phyloP scores from a whole-genome alignment of 129 eudicot species.

The Pseudognaphalium luteoalbum region DNA sequence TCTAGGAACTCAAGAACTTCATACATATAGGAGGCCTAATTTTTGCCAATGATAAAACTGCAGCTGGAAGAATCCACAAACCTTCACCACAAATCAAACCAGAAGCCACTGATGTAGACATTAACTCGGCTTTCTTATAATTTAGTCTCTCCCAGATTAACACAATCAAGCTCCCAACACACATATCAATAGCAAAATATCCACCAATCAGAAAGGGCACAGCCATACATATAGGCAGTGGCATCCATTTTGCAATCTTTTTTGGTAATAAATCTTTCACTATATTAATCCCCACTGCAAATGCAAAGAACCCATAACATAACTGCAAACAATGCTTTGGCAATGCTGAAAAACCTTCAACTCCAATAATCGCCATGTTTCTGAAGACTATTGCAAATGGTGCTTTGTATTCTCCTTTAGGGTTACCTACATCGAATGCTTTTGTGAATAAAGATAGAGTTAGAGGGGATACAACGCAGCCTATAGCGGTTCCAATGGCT shows the following conservation, averaged over 20 bases:
- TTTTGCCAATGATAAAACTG: constrained; percentile 63
- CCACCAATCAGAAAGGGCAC: constrained; percentile 78
- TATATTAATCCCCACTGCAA: constrained; percentile 51
- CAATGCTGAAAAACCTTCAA: constrained; percentile 68
- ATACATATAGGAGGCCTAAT: constrained; percentile 75
- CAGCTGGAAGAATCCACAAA: constrained; percentile 79
- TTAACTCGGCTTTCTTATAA: constrained; percentile 50
- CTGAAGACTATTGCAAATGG: constrained; percentile 81
- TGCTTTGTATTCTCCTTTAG: constrained; percentile 76
- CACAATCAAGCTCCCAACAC: constrained; percentile 72
- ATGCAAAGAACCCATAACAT: constrained; percentile 63
- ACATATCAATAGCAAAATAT: constrained; percentile 73
- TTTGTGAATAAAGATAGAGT: constrained; percentile 56
- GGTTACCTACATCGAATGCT: constrained; percentile 77
- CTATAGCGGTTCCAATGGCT: constrained; percentile 66
- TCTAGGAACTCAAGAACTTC: constrained; percentile 41
- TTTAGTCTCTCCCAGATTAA: constrained; percentile 61
- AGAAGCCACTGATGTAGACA: constrained; percentile 89
- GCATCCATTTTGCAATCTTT: constrained; percentile 76
- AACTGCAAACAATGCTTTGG: constrained; percentile 72
- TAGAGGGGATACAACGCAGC: constrained; percentile 69
- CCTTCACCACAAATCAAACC: constrained; percentile 97
- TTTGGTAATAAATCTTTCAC: constrained; percentile 56
- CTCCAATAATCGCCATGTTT: constrained; percentile 74
- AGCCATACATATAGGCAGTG: constrained; percentile 84